Conservation (phyloP, 2,329 filamentous ascomycete genomes). For the Penicillium frequentans region DNA sequence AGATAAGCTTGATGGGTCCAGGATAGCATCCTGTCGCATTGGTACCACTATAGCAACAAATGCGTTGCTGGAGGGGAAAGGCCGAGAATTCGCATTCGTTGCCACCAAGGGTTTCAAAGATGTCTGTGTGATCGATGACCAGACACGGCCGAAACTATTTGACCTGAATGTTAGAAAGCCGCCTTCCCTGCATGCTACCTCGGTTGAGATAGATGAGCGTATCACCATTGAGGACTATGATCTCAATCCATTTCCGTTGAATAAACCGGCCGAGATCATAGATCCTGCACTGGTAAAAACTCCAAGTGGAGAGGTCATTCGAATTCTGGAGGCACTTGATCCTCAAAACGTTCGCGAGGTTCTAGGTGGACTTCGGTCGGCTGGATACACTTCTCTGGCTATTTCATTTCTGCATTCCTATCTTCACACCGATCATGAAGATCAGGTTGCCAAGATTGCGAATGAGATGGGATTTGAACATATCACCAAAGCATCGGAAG, state of each 20-base stretch:
- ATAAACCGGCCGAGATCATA: background rate
- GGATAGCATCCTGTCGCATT: background rate
- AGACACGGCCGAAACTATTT: constrained; percentile 1
- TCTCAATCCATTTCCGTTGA: background rate
- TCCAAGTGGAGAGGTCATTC: background rate
- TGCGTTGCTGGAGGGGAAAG: constrained; percentile 1
- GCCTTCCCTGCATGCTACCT: background rate
- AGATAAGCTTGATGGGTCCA: background rate
- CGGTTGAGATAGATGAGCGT: background rate
- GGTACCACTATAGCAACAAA: constrained; percentile 3
- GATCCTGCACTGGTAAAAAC: background rate
- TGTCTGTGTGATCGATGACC: background rate
- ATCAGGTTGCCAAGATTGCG: constrained; percentile 2
- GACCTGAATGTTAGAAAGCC: background rate
- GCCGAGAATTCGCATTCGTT: background rate
- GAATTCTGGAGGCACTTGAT: background rate
- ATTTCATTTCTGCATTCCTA: constrained; percentile 8
- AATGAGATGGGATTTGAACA: constrained; percentile 5
- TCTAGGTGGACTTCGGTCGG: background rate
- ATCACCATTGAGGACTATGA: constrained; percentile 2
- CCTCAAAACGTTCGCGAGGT: background rate
- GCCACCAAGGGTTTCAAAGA: constrained; percentile 1
- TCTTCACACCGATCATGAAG: constrained; percentile 1
- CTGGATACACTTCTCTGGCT: background rate
- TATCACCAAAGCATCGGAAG: constrained; percentile 1